Evolutionary conservation across 441 rosid genomes (phyloP).

Genomic region (Gossypium armourianum): DNA sequence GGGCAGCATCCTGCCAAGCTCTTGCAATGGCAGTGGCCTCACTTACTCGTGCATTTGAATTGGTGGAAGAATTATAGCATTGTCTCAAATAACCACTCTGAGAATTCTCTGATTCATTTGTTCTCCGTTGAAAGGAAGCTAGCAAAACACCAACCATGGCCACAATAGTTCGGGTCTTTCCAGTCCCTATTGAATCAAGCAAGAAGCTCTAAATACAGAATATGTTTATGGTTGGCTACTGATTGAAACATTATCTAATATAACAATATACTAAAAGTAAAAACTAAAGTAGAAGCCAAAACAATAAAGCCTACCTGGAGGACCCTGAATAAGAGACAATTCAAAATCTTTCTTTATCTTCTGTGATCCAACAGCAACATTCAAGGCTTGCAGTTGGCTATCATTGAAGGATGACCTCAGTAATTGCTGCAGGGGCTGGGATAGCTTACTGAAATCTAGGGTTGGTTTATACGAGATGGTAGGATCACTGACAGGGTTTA

Average conservation of each 20-base stretch:
- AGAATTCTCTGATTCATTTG: slow-evolving; percentile 27
- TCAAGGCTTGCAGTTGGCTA: slow-evolving; percentile 77
- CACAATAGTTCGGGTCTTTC: slow-evolving; percentile 90
- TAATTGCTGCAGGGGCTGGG: slow-evolving; percentile 53
- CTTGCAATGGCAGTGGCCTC: slow-evolving; percentile 70
- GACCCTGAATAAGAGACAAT: slow-evolving; percentile 93
- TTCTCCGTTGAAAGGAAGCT: slow-evolving; percentile 39
- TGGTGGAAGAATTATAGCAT: slow-evolving; percentile 28
- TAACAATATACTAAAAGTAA: slow-evolving; percentile 10
- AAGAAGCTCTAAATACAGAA: slow-evolving; percentile 7
- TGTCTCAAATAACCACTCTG: slow-evolving; percentile 29
- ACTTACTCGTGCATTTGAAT: slow-evolving; percentile 45
- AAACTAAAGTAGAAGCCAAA: slow-evolving; percentile 2
- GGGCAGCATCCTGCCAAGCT: slow-evolving; percentile 97
- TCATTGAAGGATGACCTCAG: slow-evolving; percentile 74
- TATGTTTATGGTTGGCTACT: background rate
- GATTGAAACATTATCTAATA: background rate
- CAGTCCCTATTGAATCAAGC: slow-evolving; percentile 53
- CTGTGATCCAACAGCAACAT: slow-evolving; percentile 46
- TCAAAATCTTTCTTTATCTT: slow-evolving; percentile 45
- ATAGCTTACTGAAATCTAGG: slow-evolving; percentile 42
- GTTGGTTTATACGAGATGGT: slow-evolving; percentile 26
- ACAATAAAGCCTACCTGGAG: slow-evolving; percentile 59
- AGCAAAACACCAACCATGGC: slow-evolving; percentile 88
- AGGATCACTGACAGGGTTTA: slow-evolving; percentile 48